Percentiles rank a stretch among this genome's conserved stretches.
phyloP scores from a whole-genome alignment of 805 yeast species.

The Barnettozyma botsteinii region DNA sequence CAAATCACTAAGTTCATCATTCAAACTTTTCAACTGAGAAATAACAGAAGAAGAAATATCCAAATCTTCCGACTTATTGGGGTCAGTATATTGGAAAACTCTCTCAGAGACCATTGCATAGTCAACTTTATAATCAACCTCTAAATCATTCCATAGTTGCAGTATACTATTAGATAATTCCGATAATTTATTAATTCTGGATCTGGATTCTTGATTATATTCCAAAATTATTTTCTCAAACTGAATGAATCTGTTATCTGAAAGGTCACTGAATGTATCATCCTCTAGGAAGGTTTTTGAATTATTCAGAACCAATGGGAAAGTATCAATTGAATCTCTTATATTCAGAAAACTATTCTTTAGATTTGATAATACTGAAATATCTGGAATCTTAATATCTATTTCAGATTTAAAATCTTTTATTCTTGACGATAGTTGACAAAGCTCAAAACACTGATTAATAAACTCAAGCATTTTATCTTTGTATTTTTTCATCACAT shows the following conservation, averaged over 20 bases:
- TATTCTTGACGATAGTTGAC: conserved; percentile 5
- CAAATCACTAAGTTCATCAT: conserved; percentile 11
- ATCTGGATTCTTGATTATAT: conserved; percentile 17
- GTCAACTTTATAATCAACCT: conserved; percentile 17
- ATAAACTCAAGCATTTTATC: conserved; percentile 26
- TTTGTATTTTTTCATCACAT: conserved; percentile 28
- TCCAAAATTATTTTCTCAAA: conserved; percentile 7
- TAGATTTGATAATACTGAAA: conserved; percentile 7
- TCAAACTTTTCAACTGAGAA: conserved; percentile 9
- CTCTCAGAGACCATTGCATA: conserved; percentile 17
- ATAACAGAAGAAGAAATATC: conserved; percentile 15
- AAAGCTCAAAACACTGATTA: conserved; percentile 4
- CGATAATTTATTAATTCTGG: conserved; percentile 12
- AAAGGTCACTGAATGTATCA: conserved; percentile 20
- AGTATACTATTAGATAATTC: conserved; percentile 14
- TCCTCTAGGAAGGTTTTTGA: conserved; percentile 19
- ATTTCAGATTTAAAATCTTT: conserved; percentile 9
- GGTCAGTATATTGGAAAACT: conserved; percentile 8
- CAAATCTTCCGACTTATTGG: neutral
- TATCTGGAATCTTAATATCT: conserved; percentile 16
- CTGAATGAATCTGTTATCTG: conserved; percentile 11
- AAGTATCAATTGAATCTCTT: conserved; percentile 15
- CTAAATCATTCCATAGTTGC: conserved; percentile 20
- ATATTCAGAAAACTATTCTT: conserved; percentile 6
- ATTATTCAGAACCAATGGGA: conserved; percentile 16